phyloP scores from a whole-genome alignment of 1,139 yeast genomes.

The Kazachstania sp. region DNA sequence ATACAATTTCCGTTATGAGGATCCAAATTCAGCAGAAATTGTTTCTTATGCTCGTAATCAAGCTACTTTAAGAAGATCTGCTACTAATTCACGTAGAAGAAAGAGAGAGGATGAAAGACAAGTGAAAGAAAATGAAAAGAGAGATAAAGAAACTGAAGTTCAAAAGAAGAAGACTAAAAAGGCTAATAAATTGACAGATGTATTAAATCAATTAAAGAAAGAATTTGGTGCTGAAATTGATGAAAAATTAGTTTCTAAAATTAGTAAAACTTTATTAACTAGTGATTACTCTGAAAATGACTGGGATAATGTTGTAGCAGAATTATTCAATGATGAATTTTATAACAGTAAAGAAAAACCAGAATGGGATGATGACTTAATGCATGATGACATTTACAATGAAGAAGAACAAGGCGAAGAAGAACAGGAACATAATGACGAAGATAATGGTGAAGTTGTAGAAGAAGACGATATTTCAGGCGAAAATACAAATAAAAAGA shows the following conservation, averaged over 20 bases:
- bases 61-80: conserved; percentile 80
- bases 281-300: conserved; percentile 87
- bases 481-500: conserved; percentile 21
- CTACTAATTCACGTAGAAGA: conserved; percentile 66
- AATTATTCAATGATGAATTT: conserved; percentile 75
- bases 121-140: conserved; percentile 43
- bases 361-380: conserved; percentile 40
- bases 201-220: conserved; percentile 65
- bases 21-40: conserved; percentile 82
- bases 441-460: conserved; percentile 16
- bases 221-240: conserved; percentile 77
- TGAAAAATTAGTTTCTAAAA: conserved; percentile 47
- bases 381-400: conserved; percentile 6
- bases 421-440: conserved; percentile 18
- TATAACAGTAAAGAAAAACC: conserved; percentile 55
- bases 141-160: conserved; percentile 51
- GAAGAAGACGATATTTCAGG: conserved; percentile 12
- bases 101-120: conserved; percentile 68
- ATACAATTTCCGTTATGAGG: conserved; percentile 91
- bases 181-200: conserved; percentile 67
- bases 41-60: conserved; percentile 95
- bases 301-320: conserved; percentile 85
- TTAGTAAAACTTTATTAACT: conserved; percentile 65
- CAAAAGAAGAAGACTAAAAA: conserved; percentile 69
- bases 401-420: conserved; percentile 13